Percentiles rank a stretch among this genome's conserved stretches.
phyloP scores from a whole-genome alignment of 208 protist species.

The Trypanosomatidae sp. region DNA sequence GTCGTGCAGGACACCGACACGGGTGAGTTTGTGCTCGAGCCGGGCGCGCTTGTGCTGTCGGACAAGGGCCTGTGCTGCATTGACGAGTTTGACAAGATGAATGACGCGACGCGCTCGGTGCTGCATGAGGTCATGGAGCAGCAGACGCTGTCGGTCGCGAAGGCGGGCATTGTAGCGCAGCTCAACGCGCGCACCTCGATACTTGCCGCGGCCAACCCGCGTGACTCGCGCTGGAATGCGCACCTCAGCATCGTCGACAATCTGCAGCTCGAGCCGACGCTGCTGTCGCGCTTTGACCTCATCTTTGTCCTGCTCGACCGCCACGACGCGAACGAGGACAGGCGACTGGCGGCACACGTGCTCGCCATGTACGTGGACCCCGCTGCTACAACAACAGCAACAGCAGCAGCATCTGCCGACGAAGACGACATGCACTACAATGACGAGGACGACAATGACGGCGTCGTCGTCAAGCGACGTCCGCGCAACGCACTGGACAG shows the following conservation, averaged over 20 bases:
- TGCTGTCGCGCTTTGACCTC: constrained; percentile 98
- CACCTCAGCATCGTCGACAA: constrained; percentile 96
- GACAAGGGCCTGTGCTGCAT: constrained; percentile 99
- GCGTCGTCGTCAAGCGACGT: neutral
- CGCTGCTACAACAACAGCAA: neutral
- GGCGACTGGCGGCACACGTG: constrained; percentile 94
- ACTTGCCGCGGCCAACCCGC: constrained; percentile 99
- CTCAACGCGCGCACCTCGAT: constrained; percentile 98
- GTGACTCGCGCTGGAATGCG: constrained; percentile 95
- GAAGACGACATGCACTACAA: neutral
- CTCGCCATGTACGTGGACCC: constrained; percentile 91
- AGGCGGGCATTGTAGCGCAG: constrained; percentile 99
- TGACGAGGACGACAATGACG: neutral
- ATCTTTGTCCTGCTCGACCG: constrained; percentile 97
- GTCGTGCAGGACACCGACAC: constrained; percentile 96
- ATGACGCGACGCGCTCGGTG: constrained; percentile 94
- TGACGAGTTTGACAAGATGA: constrained; percentile 99
- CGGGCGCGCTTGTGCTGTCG: constrained; percentile 95
- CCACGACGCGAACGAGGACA: constrained; percentile 88
- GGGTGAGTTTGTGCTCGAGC: constrained; percentile 96
- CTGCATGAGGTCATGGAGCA: constrained; percentile 99
- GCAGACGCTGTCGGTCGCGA: constrained; percentile 99
- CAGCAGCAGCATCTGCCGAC: neutral
- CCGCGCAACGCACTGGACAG: neutral
- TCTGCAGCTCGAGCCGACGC: constrained; percentile 96